Evolutionary conservation across 208 protist genomes (phyloP).

Genomic region (Acanthamoeba polyphaga): DNA sequence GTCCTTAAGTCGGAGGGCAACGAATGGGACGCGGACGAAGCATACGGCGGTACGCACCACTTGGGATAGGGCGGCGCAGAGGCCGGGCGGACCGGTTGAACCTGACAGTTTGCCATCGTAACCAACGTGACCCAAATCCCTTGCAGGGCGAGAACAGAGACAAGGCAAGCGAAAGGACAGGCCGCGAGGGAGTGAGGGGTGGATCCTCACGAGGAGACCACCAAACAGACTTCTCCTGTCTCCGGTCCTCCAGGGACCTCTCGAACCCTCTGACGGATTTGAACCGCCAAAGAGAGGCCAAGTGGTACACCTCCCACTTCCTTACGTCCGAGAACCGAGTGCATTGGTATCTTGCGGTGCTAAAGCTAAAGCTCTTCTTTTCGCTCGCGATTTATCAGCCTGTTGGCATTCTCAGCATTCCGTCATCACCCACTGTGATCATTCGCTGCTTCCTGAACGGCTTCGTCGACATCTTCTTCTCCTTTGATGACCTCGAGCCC

Average conservation of each 20-base stretch:
- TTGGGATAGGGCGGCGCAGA: too few relatives aligned
- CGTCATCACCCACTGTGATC: conserved; percentile 60
- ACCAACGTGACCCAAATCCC: neutral
- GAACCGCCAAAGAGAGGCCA: neutral
- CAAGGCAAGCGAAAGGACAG: conserved; percentile 24
- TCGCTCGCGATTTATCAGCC: neutral
- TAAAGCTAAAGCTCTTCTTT: neutral
- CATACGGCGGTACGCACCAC: neutral
- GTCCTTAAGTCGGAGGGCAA: neutral
- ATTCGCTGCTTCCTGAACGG: conserved; percentile 19
- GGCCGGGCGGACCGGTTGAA: too few relatives aligned
- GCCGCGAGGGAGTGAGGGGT: neutral
- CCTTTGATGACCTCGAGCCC: conserved; percentile 68
- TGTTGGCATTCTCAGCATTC: conserved; percentile 48
- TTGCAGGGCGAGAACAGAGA: neutral
- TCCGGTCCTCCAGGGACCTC: conserved; percentile 42
- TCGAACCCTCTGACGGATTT: conserved; percentile 14
- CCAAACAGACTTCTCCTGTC: neutral
- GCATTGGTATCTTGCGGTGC: neutral
- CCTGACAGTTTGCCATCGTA: neutral
- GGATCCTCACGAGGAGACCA: conserved; percentile 19
- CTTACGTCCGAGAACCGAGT: neutral
- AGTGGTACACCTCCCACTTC: neutral
- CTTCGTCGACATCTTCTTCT: conserved; percentile 56
- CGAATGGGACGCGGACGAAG: neutral